Evolutionary conservation across 805 yeast genomes (phyloP).

Genomic region (Scheffersomyces amazonensis): DNA sequence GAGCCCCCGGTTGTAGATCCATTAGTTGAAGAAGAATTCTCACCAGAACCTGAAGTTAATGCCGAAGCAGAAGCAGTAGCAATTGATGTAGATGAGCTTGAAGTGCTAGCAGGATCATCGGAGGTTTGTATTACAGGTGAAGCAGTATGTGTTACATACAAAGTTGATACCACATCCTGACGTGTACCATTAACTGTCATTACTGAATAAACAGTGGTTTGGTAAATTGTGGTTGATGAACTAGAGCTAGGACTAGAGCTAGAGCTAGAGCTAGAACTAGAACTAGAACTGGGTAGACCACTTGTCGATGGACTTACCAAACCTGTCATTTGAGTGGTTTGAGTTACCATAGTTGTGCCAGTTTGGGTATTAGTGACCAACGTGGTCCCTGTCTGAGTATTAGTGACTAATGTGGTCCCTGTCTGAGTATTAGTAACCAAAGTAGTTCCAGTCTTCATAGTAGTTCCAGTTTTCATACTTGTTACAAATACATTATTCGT

Average conservation of each 20-base stretch:
- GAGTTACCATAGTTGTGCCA: constrained; percentile 5
- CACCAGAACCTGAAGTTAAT: constrained; percentile 12
- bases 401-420: too few species aligned
- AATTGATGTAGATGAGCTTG: constrained; percentile 7
- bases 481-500: background rate
- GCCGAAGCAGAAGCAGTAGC: constrained; percentile 2
- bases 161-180: constrained; percentile 10
- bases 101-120: constrained; percentile 1
- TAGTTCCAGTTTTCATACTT: too few species aligned
- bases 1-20: constrained; percentile 12
- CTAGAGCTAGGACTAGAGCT: constrained; percentile 12
- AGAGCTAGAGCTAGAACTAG: constrained; percentile 16
- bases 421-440: constrained; percentile 3
- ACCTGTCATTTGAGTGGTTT: constrained; percentile 12
- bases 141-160: constrained; percentile 15
- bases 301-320: constrained; percentile 8
- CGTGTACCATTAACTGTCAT: constrained; percentile 32
- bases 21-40: constrained; percentile 18
- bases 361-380: too few species aligned
- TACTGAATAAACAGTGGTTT: constrained; percentile 31
- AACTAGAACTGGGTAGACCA: constrained; percentile 8
- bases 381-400: too few species aligned
- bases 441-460: constrained; percentile 6
- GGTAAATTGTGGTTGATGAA: constrained; percentile 16
- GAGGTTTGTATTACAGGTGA: background rate